These are phyloP conservation scores for Cystoderma amianthinum DNA, from an alignment of 768 basidiomycete genomes.

Conservation along the genomic window DNA sequence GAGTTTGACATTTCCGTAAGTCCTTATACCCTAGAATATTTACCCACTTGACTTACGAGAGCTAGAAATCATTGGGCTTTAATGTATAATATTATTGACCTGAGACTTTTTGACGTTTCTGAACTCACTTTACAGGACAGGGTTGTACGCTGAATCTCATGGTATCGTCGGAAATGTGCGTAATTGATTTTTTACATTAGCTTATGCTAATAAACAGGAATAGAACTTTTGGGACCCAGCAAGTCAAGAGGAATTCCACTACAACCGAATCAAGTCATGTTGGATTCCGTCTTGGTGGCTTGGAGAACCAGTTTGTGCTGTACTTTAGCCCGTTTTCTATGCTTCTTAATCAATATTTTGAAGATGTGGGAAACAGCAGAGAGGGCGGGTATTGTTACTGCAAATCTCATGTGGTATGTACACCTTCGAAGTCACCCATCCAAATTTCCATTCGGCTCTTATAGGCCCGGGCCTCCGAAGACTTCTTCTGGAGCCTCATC, in stretches of 20 bases:
- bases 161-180: conserved; percentile 86
- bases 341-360: conserved; percentile 3
- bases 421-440: background rate
- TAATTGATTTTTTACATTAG: background rate
- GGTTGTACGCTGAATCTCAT: conserved; percentile 83
- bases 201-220: background rate
- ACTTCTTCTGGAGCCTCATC: conserved; percentile 59
- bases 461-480: conserved; percentile 77
- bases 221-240: conserved; percentile 87
- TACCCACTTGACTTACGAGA: background rate
- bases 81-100: conserved; percentile 40
- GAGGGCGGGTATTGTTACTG: conserved; percentile 66
- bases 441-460: background rate
- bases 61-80: conserved; percentile 84
- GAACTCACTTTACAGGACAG: conserved; percentile 53
- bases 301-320: conserved; percentile 68
- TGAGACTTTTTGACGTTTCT: conserved; percentile 2
- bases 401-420: conserved; percentile 88
- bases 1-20: conserved; percentile 90
- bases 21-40: too few species aligned
- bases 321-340: background rate
- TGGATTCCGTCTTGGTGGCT: conserved; percentile 79
- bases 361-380: conserved; percentile 93
- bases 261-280: conserved; percentile 52
- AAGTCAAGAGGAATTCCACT: conserved; percentile 58